These are phyloP conservation scores for Xylaria cubensis DNA, from an alignment of 495 filamentous ascomycete genomes.

Conservation along the genomic window DNA sequence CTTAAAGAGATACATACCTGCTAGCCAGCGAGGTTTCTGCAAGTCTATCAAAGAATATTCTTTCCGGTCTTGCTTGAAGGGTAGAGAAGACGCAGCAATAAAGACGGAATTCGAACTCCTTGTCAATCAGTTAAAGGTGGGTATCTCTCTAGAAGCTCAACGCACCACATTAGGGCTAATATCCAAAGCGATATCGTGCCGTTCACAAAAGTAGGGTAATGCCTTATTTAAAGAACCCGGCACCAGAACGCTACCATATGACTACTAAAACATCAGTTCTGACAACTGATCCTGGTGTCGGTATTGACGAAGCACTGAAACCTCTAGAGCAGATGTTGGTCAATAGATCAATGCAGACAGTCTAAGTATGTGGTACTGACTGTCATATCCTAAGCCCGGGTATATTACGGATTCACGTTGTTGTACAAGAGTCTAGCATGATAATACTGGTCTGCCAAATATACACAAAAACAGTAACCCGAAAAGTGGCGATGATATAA, in stretches of 20 bases:
- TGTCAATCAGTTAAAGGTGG: neutral
- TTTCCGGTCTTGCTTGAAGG: conserved; percentile 16
- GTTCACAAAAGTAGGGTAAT: conserved; percentile 48
- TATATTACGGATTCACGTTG: no score
- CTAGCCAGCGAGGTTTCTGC: conserved; percentile 42
- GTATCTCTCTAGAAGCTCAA: neutral
- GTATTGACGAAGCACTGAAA: neutral
- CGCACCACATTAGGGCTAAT: neutral
- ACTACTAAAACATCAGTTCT: conserved; percentile 54
- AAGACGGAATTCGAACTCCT: neutral
- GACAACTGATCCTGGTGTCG: conserved; percentile 22
- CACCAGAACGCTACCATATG: conserved; percentile 53
- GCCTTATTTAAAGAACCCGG: conserved; percentile 45
- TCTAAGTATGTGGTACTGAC: neutral
- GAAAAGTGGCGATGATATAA: neutral
- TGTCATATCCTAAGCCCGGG: no score
- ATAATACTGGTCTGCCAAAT: no score
- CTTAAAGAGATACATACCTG: conserved; percentile 39
- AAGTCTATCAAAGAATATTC: conserved; percentile 33
- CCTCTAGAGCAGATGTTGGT: neutral
- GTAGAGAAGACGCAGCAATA: neutral
- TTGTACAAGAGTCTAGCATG: no score
- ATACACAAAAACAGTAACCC: no score
- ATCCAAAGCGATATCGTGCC: conserved; percentile 37
- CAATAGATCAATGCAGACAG: neutral